Conservation (phyloP, 345 rosid genomes). For the Zanthoxylum bungeanum region DNA sequence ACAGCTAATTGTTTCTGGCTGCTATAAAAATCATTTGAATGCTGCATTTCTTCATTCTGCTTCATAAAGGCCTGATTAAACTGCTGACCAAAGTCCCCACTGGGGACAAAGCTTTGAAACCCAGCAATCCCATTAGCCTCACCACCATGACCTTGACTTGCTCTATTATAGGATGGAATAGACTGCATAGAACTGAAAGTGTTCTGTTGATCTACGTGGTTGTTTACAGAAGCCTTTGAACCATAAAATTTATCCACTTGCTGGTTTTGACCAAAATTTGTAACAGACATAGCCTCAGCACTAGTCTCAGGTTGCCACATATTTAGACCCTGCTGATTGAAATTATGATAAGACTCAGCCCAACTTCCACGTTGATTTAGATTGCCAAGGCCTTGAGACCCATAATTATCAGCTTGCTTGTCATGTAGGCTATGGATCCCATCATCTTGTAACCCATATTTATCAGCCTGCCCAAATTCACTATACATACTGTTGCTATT, state of each 20-base stretch:
- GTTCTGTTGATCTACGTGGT: constrained; percentile 32
- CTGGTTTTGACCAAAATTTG: constrained; percentile 47
- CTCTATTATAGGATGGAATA: constrained; percentile 34
- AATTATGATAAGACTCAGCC: constrained; percentile 2
- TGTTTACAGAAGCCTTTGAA: constrained; percentile 37
- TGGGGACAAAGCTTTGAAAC: constrained; percentile 20
- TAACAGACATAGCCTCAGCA: constrained; percentile 26
- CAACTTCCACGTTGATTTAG: background rate
- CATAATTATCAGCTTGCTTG: constrained; percentile 15
- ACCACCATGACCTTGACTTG: constrained; percentile 31
- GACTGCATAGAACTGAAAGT: constrained; percentile 30
- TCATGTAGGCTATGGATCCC: constrained; percentile 39
- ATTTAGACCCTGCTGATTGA: background rate
- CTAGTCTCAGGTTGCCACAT: constrained; percentile 32
- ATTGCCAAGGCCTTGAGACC: background rate
- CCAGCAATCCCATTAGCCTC: constrained; percentile 18
- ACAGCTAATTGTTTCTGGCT: constrained; percentile 40
- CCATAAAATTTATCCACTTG: constrained; percentile 41
- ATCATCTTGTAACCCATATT: constrained; percentile 34
- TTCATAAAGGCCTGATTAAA: constrained; percentile 33
- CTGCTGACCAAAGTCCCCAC: constrained; percentile 42
- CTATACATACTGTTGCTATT: constrained; percentile 33
- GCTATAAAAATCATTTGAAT: constrained; percentile 47
- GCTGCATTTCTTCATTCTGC: constrained; percentile 46
- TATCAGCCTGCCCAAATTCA: constrained; percentile 41